Percentiles rank a stretch among this genome's conserved stretches.
phyloP scores from a whole-genome alignment of 2,329 filamentous ascomycete genomes.

The Phialophora macrospora region DNA sequence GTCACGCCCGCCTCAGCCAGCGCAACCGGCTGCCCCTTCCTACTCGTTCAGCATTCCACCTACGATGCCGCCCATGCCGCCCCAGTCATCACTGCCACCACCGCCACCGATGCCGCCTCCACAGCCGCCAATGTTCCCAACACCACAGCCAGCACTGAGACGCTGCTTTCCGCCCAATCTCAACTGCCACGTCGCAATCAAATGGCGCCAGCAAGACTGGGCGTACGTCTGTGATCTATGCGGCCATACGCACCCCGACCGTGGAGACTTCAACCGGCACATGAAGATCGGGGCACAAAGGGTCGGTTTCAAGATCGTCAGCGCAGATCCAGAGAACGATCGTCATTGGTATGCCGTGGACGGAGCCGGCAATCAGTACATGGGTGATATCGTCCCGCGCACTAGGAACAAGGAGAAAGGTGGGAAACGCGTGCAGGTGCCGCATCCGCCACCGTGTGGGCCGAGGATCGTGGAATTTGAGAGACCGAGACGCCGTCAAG shows the following conservation, averaged over 20 bases:
- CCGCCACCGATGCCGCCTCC: neutral
- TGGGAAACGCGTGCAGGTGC: neutral
- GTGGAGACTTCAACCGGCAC: conserved; percentile 3
- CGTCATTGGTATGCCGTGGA: conserved; percentile 1
- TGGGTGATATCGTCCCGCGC: neutral
- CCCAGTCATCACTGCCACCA: neutral
- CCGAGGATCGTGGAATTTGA: neutral
- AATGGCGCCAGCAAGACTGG: neutral
- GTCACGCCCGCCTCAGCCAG: neutral
- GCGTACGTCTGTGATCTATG: conserved; percentile 6
- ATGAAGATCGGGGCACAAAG: neutral
- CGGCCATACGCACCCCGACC: neutral
- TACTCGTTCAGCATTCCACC: neutral
- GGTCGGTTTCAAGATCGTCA: neutral
- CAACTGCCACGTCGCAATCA: neutral
- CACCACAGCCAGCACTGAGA: neutral
- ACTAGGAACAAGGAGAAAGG: neutral
- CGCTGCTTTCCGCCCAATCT: neutral
- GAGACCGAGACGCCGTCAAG: neutral
- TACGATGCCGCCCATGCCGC: neutral
- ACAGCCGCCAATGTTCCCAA: neutral
- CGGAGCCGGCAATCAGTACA: neutral
- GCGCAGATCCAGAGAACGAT: neutral
- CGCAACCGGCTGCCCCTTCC: neutral
- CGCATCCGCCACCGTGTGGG: neutral